Evolutionary conservation across 495 filamentous ascomycete genomes (phyloP).

Genomic region (Lichenothelia convexa): DNA sequence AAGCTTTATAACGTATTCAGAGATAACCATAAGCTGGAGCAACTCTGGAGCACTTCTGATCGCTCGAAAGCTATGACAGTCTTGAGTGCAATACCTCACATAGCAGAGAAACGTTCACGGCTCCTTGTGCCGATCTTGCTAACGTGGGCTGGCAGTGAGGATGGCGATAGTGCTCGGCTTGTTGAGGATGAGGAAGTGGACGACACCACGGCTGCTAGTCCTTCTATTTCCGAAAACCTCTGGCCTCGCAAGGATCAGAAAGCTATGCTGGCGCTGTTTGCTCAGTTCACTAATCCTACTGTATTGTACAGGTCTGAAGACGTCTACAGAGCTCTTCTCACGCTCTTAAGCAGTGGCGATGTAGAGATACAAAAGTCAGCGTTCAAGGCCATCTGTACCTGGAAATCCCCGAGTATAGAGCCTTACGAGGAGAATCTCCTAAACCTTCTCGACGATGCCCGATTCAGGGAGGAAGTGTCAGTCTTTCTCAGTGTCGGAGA

Average conservation of each 20-base stretch:
- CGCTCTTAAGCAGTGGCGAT: constrained; percentile 69
- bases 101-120: constrained; percentile 75
- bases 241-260: constrained; percentile 60
- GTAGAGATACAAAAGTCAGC: constrained; percentile 69
- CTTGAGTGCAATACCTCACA: constrained; percentile 46
- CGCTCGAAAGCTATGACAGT: constrained; percentile 65
- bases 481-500: constrained; percentile 55
- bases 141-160: constrained; percentile 35
- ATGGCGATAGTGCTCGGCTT: constrained; percentile 9
- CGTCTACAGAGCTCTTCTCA: constrained; percentile 55
- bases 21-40: constrained; percentile 28
- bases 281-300: constrained; percentile 66
- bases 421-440: constrained; percentile 75
- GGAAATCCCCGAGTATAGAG: constrained; percentile 59
- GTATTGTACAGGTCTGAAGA: constrained; percentile 60
- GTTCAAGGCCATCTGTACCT: constrained; percentile 70
- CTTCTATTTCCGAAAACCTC: not conserved
- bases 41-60: constrained; percentile 9
- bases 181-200: constrained; percentile 9
- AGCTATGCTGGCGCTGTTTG: constrained; percentile 63
- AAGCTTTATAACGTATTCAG: constrained; percentile 31
- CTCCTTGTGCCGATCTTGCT: constrained; percentile 72
- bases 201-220: constrained; percentile 8
- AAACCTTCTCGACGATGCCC: constrained; percentile 75
- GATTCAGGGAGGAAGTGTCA: constrained; percentile 80